Percentiles rank a stretch among this genome's conserved stretches.
phyloP scores from a whole-genome alignment of 1,139 yeast species.

The Scheffersomyces insectosa region DNA sequence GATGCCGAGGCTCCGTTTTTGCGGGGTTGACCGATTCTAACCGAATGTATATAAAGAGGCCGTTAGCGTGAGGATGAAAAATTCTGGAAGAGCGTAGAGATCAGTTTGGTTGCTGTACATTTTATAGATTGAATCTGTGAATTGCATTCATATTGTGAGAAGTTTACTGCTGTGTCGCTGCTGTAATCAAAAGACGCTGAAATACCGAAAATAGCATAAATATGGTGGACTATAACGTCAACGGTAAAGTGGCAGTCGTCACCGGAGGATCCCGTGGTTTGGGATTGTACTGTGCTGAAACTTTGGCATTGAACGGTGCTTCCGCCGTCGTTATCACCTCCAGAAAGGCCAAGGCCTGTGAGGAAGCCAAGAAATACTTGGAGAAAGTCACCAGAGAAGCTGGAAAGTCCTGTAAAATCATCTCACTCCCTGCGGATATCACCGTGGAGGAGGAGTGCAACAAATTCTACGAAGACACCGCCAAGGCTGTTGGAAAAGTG shows the following conservation, averaged over 20 bases:
- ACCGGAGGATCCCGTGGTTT: slow-evolving; percentile 85
- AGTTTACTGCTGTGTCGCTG: too few relatives aligned
- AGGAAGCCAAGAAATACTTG: slow-evolving; percentile 55
- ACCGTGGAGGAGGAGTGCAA: slow-evolving; percentile 53
- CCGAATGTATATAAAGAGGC: too few relatives aligned
- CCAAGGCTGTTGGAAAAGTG: slow-evolving; percentile 43
- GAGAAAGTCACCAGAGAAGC: slow-evolving; percentile 46
- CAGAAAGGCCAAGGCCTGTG: slow-evolving; percentile 64
- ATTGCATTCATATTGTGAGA: too few relatives aligned
- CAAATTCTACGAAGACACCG: slow-evolving; percentile 45
- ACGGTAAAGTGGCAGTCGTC: slow-evolving; percentile 67
- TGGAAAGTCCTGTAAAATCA: slow-evolving; percentile 45
- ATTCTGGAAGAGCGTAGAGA: too few relatives aligned
- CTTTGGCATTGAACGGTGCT: slow-evolving; percentile 64
- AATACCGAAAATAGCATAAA: neutral
- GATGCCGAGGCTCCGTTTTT: too few relatives aligned
- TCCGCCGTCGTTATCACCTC: slow-evolving; percentile 64
- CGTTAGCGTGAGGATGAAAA: too few relatives aligned
- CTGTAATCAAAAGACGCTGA: too few relatives aligned
- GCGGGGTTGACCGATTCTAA: too few relatives aligned
- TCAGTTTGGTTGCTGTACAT: too few relatives aligned
- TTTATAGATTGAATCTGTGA: too few relatives aligned
- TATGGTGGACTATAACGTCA: slow-evolving; percentile 51
- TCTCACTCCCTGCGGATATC: slow-evolving; percentile 62
- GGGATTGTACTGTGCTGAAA: slow-evolving; percentile 70